Evolutionary conservation across 2,329 filamentous ascomycete genomes (phyloP), one percentile per base, ranked within the genome.

Genomic region (Escovopsis sp.): DNA sequence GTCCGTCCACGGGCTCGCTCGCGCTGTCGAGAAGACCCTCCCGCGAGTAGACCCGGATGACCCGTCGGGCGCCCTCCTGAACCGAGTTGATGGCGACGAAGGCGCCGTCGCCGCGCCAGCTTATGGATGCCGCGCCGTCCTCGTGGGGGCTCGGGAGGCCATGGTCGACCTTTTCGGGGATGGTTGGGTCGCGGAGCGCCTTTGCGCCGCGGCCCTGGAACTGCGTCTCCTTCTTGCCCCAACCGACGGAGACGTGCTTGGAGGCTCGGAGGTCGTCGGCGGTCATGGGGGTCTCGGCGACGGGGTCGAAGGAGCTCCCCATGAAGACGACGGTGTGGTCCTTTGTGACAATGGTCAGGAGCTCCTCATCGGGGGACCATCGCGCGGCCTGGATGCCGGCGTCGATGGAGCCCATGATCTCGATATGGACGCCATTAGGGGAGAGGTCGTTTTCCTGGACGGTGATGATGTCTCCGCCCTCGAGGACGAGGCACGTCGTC

Each of bases 151-250:
- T 93, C 12, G 88, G 64, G 7, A 77, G 65, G 35, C 91, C 91
- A 56, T 88, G 77, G 54, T 96, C 91, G 15, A 95, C 75, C 57
- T 81, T 85, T 59, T 96, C 88, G 0, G 91, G 91, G 51, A 98
- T 85, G 9, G 91, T 98, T 12, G 91, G 91, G 60, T 98, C 91
- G 42, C 85, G 76, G 49, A 96, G 68, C 18, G 87, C 87, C 63
- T 77, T 79, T 44, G 88, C 89, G 48, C 88, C 78, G 54, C 85
- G 86, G 40, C 91, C 91, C 56, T 95, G 85, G 60, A 98, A 98
- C 59, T 98, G 91, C 0, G 91, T 98, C 63, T 98, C 91, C 58
- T 84, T 86, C 67, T 96, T 96, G 46, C 91, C 91, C 91, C 91
- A 98, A 40, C 91, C 91, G 19, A 98, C 89, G 18, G 87, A 93